Evolutionary conservation across 2,329 filamentous ascomycete genomes (phyloP), one percentile per base, ranked within the genome.

Genomic region (Ophiostoma tasmaniense): DNA sequence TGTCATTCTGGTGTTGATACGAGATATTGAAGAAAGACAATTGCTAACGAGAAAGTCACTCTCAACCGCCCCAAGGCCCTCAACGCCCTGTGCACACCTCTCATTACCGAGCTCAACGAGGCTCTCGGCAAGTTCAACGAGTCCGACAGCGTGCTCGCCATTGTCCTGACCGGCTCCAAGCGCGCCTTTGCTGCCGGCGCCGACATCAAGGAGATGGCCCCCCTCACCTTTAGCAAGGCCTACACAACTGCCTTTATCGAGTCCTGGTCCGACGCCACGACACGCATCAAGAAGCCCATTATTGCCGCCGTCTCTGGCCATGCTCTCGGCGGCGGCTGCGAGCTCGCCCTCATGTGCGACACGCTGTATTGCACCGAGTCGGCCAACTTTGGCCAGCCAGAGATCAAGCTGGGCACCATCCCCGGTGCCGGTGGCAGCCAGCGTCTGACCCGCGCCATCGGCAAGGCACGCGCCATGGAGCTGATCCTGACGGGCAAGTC

Each of bases 141-240:
- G 65, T 87, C 90, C 72, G 84, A 89, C 69, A 83, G 85, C 39
- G 89, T 93, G 73, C 86, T 87, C 11, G 90, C 89, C 74, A 92
- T 96, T 74, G 80, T 99, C 70, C 83, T 99, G 70, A 97, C 95
- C 0, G 95, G 95, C 68, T 96, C 90, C 64, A 84, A 92, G 73
- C 92, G 90, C 79, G 93, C 94, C 59, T 99, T 97, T 77, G 94
- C 94, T 37, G 94, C 95, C 62, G 95, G 95, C 67, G 95, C 95
- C 71, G 95, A 99, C 80, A 99, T 99, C 83, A 98, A 98, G 80
- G 95, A 99, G 81, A 99, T 99, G 95, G 91, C 92, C 37, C 89
- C 92, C 71, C 87, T 97, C 52, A 93, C 89, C 68, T 99, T 99
- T 81, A 87, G 91, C 72, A 83, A 89, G 73, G 94, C 95, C 52